A percentile compares a stretch with the other conserved stretches of the same genome.
These are phyloP conservation scores for Neodidymelliopsis sp. DNA, from an alignment of 2,329 filamentous ascomycete genomes.

Conservation along the genomic window DNA sequence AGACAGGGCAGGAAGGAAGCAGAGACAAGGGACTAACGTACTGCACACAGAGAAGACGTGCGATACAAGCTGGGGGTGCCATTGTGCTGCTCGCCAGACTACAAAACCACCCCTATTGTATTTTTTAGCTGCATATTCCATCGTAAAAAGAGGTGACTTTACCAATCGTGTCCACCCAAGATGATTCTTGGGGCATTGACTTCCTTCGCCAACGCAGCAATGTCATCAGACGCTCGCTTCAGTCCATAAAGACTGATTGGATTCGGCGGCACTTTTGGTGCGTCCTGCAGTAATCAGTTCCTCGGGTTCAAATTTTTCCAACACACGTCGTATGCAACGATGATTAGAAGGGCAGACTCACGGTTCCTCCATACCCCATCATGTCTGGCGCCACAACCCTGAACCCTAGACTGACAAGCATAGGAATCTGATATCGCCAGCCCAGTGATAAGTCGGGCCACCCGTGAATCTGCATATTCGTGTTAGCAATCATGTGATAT, in stretches of 20 bases:
- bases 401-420: slow-evolving; percentile 74
- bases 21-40: slow-evolving; percentile 1
- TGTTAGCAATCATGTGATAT: slow-evolving; percentile 9
- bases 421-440: slow-evolving; percentile 89
- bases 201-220: slow-evolving; percentile 73
- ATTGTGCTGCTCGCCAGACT: slow-evolving; percentile 76
- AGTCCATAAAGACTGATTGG: slow-evolving; percentile 69
- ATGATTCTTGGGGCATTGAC: slow-evolving; percentile 68
- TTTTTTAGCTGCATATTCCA: slow-evolving; percentile 8
- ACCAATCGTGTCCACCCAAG: slow-evolving; percentile 90
- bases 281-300: slow-evolving; percentile 46
- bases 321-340: background rate
- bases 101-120: slow-evolving; percentile 72
- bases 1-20: slow-evolving; percentile 40
- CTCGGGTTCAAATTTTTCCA: background rate
- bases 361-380: slow-evolving; percentile 84
- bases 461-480: slow-evolving; percentile 67
- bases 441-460: slow-evolving; percentile 84
- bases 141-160: background rate
- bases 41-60: slow-evolving; percentile 81
- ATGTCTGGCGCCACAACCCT: slow-evolving; percentile 85
- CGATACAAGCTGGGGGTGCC: slow-evolving; percentile 71
- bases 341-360: slow-evolving; percentile 41
- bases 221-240: slow-evolving; percentile 74
- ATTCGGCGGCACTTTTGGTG: slow-evolving; percentile 64